Evolutionary conservation across 352 stramenopile species (phyloP).

Genomic region (Phytophthora podocarpi): DNA sequence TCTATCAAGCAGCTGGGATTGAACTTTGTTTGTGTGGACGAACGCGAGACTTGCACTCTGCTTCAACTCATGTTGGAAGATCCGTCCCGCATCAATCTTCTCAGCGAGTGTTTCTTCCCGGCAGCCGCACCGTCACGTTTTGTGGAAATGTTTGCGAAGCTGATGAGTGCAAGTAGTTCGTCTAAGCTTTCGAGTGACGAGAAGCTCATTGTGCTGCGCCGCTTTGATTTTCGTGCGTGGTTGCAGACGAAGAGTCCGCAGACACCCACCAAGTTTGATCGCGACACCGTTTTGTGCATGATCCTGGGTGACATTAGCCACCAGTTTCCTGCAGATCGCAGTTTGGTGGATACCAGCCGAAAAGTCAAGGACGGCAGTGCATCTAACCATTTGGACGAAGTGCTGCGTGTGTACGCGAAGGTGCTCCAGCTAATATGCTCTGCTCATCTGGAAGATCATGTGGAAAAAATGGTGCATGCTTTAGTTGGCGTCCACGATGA

Average conservation of each 20-base stretch:
- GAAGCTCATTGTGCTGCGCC: constrained; percentile 68
- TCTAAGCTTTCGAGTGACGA: constrained; percentile 74
- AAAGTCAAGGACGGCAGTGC: constrained; percentile 24
- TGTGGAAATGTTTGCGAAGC: constrained; percentile 88
- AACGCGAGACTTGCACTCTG: constrained; percentile 80
- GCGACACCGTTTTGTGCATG: constrained; percentile 81
- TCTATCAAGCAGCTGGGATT: constrained; percentile 84
- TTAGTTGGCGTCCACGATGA: constrained; percentile 83
- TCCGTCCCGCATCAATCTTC: constrained; percentile 73
- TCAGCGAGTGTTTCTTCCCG: constrained; percentile 86
- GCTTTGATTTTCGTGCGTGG: constrained; percentile 84
- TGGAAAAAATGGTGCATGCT: constrained; percentile 82
- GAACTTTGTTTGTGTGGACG: constrained; percentile 82
- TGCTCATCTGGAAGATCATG: constrained; percentile 73
- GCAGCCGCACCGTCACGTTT: constrained; percentile 73
- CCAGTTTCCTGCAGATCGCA: constrained; percentile 57
- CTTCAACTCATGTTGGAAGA: constrained; percentile 88
- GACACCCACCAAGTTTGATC: constrained; percentile 76
- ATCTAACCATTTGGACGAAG: constrained; percentile 42
- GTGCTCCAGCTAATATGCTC: constrained; percentile 72
- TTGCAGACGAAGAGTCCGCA: constrained; percentile 56
- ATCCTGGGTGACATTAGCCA: constrained; percentile 72
- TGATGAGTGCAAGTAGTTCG: constrained; percentile 78
- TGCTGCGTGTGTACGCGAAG: constrained; percentile 77
- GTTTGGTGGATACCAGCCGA: constrained; percentile 16